phyloP scores from a whole-genome alignment of 2,329 filamentous ascomycete genomes.

The Zasmidium angulare region DNA sequence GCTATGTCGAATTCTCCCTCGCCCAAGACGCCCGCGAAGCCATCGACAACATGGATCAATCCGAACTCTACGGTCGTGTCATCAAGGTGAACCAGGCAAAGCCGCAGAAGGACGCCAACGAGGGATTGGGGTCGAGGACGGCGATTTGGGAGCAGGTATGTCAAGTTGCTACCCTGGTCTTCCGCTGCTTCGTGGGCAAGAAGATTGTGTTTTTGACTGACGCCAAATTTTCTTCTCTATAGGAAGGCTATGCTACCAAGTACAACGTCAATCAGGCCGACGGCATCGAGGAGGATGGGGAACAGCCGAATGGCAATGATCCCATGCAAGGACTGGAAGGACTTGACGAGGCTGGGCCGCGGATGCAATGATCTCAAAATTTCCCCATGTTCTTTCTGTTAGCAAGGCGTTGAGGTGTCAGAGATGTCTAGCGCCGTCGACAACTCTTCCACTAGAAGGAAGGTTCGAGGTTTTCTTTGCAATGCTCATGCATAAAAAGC shows the following conservation, averaged over 20 bases:
- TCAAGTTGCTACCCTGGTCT: not conserved
- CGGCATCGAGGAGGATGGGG: slow-evolving; percentile 54
- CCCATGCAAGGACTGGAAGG: slow-evolving; percentile 91
- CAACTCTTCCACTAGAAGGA: no score
- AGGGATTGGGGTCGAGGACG: slow-evolving; percentile 87
- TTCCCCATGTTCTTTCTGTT: not conserved
- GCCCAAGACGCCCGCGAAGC: slow-evolving; percentile 85
- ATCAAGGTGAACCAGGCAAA: slow-evolving; percentile 93
- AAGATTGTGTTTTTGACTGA: no score
- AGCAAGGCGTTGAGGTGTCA: not conserved
- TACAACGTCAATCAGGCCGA: slow-evolving; percentile 84
- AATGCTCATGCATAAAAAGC: no score
- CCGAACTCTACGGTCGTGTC: slow-evolving; percentile 87
- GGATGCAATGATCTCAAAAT: slow-evolving; percentile 58
- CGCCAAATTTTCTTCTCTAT: no score
- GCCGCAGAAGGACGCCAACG: slow-evolving; percentile 81
- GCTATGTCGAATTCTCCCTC: slow-evolving; percentile 92
- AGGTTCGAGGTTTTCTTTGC: no score
- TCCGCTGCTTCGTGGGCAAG: slow-evolving; percentile 22
- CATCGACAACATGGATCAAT: slow-evolving; percentile 98
- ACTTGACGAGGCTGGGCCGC: slow-evolving; percentile 90
- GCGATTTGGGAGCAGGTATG: slow-evolving; percentile 95
- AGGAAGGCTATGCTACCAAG: slow-evolving; percentile 94
- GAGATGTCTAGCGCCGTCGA: no score
- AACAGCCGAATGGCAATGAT: slow-evolving; percentile 48